Evolutionary conservation across 495 filamentous ascomycete genomes (phyloP), one percentile per base, ranked within the genome.

Genomic region (Penicillium fimorum): DNA sequence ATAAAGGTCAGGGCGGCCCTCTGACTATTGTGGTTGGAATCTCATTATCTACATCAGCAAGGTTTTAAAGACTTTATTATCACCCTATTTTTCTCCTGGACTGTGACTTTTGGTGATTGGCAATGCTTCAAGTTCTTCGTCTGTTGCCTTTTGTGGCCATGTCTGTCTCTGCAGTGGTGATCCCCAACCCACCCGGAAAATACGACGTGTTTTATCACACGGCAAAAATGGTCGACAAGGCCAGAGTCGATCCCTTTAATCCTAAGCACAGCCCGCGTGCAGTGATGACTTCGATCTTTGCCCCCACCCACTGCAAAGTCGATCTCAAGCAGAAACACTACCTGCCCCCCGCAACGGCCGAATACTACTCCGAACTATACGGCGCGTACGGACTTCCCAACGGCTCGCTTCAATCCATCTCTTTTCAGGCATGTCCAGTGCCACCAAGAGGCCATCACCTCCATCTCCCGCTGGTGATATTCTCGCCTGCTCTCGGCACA

Each of bases 251-350:
- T 51, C 71, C 67, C 5, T 71, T 62, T 43, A 62, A 68, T 17
- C 70, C 72, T 13, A 67, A 59, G 20, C 47, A 53, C 10, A 29
- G 43, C 20, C 62, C 63, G 9, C 70, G 72, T 15, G 53, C 63
- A 52, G 58, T 78, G 27, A 68, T 74, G 65, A 53, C 70, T 20
- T 68, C 73, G 9, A 50, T 69, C 7, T 76, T 74, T 55, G 68
- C 70, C 49, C 73, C 73, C 1, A 59, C 41, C 41, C 13, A 50
- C 41, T 61, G 59, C 43, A 47, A 48, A 20, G 25, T 20, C 40
- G 40, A 42, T 44, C 50, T 42, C 33, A 15, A 44, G 27, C 47
- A 33, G 10, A 45, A 27, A 15, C 13, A 48, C 15, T 61, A 61
- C 54, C 4, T 61, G 32, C 72, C 38, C 33, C 48, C 22, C 51